A percentile compares a stretch with the other conserved stretches of the same genome.
Evolutionary conservation across 139 green algal species (phyloP).

Genomic region (Eudorina sp.): DNA sequence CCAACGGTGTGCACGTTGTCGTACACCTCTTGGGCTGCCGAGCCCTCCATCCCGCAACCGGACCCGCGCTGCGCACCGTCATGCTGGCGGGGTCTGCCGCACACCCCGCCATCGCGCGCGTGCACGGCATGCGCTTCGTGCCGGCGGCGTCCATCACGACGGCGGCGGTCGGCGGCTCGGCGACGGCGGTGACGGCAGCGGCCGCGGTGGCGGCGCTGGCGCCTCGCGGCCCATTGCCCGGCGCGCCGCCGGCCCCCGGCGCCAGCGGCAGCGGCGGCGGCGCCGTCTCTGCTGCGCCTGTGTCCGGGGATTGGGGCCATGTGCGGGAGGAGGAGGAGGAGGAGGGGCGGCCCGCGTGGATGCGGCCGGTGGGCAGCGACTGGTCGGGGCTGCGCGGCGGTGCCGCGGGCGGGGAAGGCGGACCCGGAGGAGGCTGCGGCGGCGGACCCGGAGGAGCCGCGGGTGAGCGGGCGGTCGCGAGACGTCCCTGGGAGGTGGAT

Average conservation of each 20-base stretch:
- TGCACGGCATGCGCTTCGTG: slow-evolving; percentile 18
- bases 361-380: too few species aligned
- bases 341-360: too few species aligned
- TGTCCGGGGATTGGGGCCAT: too few species aligned
- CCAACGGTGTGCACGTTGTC: not conserved
- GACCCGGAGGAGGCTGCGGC: too few species aligned
- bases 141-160: not conserved
- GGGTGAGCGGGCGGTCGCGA: too few species aligned
- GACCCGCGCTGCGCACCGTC: not conserved
- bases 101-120: slow-evolving; percentile 4
- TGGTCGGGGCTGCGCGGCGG: too few species aligned
- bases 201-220: not conserved
- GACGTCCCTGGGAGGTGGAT: too few species aligned
- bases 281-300: too few species aligned
- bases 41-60: not conserved
- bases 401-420: too few species aligned
- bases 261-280: not conserved
- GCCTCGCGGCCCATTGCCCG: too few species aligned
- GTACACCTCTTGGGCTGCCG: slow-evolving; percentile 11
- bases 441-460: too few species aligned
- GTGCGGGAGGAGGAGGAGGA: too few species aligned
- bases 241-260: not conserved
- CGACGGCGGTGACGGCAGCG: not conserved
- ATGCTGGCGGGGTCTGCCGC: slow-evolving; percentile 6
- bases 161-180: not conserved